phyloP scores from a whole-genome alignment of 805 yeast genomes.

The Suhomyces canberraensis region DNA sequence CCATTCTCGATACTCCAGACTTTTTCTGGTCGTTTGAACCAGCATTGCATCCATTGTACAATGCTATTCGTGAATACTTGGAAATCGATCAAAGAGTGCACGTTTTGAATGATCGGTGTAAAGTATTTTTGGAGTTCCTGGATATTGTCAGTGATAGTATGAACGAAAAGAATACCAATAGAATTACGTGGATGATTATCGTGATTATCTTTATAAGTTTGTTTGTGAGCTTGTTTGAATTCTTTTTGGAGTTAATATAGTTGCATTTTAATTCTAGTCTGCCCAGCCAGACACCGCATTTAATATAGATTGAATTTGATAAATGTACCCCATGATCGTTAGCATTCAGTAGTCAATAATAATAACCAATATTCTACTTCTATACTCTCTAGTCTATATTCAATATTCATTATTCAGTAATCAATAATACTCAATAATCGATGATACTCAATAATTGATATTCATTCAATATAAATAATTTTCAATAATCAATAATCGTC shows the following conservation, averaged over 20 bases:
- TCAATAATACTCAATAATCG: too few relatives aligned
- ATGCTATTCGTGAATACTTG: conserved; percentile 84
- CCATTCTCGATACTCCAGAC: conserved; percentile 91
- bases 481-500: too few relatives aligned
- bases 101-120: conserved; percentile 89
- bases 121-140: conserved; percentile 88
- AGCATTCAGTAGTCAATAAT: too few relatives aligned
- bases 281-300: too few relatives aligned
- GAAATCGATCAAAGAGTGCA: conserved; percentile 95
- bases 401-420: too few relatives aligned
- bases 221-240: conserved; percentile 72
- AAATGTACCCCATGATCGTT: too few relatives aligned
- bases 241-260: conserved; percentile 46
- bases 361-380: too few relatives aligned
- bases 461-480: too few relatives aligned
- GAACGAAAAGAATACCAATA: conserved; percentile 87
- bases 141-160: conserved; percentile 92
- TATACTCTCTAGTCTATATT: too few relatives aligned
- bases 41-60: conserved; percentile 86
- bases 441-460: too few relatives aligned
- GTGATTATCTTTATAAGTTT: conserved; percentile 76
- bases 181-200: conserved; percentile 88
- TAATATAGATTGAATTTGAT: too few relatives aligned
- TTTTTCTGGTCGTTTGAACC: conserved; percentile 96
- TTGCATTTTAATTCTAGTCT: background rate